These are phyloP conservation scores for Pythium utonaiense DNA, from an alignment of 352 stramenopile species.

Conservation along the genomic window DNA sequence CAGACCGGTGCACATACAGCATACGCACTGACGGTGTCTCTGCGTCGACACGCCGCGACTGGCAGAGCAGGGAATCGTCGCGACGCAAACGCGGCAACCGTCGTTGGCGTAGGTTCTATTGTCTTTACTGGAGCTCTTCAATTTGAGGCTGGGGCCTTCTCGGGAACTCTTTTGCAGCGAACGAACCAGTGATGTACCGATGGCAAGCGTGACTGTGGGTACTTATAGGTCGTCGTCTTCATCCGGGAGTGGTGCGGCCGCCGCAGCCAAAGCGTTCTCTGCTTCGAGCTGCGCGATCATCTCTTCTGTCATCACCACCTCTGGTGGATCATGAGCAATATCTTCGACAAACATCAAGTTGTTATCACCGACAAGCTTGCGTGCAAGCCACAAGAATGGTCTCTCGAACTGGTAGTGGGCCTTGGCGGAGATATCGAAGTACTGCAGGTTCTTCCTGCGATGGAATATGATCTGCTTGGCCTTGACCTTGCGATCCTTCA, in stretches of 20 bases:
- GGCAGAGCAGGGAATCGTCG: too few species aligned
- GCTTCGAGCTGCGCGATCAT: constrained; percentile 92
- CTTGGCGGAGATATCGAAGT: constrained; percentile 99
- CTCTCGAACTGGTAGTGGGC: constrained; percentile 99
- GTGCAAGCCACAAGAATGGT: constrained; percentile 99
- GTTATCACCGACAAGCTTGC: constrained; percentile 98
- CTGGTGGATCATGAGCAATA: constrained; percentile 93
- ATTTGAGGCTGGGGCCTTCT: too few species aligned
- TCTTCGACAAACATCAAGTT: constrained; percentile 98
- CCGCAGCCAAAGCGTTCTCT: constrained; percentile 88
- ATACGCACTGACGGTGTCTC: too few species aligned
- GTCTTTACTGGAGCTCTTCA: too few species aligned
- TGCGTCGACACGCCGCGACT: too few species aligned
- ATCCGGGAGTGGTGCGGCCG: constrained; percentile 93
- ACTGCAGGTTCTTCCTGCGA: constrained; percentile 99
- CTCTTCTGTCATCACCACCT: constrained; percentile 94
- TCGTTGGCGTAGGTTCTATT: too few species aligned
- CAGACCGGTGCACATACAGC: too few species aligned
- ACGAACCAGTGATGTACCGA: too few species aligned
- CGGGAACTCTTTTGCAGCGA: too few species aligned
- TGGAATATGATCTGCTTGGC: constrained; percentile 99
- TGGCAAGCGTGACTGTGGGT: constrained; percentile 6
- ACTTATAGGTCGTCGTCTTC: constrained; percentile 97
- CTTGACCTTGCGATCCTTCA: constrained; percentile 99
- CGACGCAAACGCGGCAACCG: too few species aligned